Conservation (phyloP, 2,329 filamentous ascomycete genomes). For the Colletotrichum brevisporum region DNA sequence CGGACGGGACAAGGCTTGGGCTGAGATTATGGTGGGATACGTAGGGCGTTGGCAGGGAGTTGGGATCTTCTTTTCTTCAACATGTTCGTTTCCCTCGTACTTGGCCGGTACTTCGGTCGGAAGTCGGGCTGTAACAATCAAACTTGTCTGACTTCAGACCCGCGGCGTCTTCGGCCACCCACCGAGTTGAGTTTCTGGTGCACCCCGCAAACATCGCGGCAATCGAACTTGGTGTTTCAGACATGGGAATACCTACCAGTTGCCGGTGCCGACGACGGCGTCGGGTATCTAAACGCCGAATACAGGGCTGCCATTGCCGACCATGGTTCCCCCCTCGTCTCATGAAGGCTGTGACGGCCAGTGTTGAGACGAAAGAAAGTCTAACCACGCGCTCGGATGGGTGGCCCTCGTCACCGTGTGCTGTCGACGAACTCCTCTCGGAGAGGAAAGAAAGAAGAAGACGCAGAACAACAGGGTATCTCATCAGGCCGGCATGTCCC, state of each 20-base stretch:
- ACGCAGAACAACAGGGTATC: too few species aligned
- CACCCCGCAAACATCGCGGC: neutral
- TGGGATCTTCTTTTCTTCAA: too few species aligned
- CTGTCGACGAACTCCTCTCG: neutral
- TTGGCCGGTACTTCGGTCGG: too few species aligned
- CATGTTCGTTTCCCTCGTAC: too few species aligned
- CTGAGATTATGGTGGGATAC: neutral
- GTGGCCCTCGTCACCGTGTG: too few species aligned
- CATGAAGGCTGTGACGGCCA: slow-evolving; percentile 2
- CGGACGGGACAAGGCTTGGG: neutral
- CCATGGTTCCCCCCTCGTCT: neutral
- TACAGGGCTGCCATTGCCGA: neutral
- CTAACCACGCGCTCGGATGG: slow-evolving; percentile 12
- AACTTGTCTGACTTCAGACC: neutral
- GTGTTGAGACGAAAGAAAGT: slow-evolving; percentile 10
- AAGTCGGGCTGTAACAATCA: slow-evolving; percentile 5
- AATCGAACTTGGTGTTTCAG: slow-evolving; percentile 21
- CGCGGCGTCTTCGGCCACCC: slow-evolving; percentile 3
- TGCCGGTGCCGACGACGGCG: neutral
- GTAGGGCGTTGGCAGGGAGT: too few species aligned
- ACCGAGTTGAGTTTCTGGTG: neutral
- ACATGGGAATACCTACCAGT: neutral
- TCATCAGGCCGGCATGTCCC: slow-evolving; percentile 11
- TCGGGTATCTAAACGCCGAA: slow-evolving; percentile 17
- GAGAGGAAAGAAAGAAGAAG: neutral